These are phyloP conservation scores for Fusarium penzigii DNA, from an alignment of 2,329 filamentous ascomycete species.

Conservation along the genomic window DNA sequence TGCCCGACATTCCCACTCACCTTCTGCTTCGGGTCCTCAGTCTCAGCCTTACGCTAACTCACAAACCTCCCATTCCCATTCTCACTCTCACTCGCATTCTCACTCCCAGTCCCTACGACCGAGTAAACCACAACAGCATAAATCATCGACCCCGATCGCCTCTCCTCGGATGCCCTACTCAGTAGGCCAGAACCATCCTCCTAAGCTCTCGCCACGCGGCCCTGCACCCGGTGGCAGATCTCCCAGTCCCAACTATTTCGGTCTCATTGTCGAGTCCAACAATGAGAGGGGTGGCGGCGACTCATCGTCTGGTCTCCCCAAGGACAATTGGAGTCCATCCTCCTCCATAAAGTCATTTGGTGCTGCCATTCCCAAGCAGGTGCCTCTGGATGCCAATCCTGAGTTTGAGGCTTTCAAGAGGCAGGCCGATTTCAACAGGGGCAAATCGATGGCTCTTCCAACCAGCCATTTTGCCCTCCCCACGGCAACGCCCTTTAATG, in stretches of 20 bases:
- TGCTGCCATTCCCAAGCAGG: slow-evolving; percentile 66
- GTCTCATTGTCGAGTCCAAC: slow-evolving; percentile 65
- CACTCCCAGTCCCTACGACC: slow-evolving; percentile 46
- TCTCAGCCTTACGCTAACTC: slow-evolving; percentile 34
- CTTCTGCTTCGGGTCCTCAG: slow-evolving; percentile 34
- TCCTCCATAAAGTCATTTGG: slow-evolving; percentile 71
- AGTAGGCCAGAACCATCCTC: slow-evolving; percentile 55
- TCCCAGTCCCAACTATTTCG: slow-evolving; percentile 85
- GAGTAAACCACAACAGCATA: slow-evolving; percentile 38
- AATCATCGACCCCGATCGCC: slow-evolving; percentile 51
- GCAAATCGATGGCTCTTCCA: slow-evolving; percentile 47
- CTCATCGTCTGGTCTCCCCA: slow-evolving; percentile 64
- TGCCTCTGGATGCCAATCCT: slow-evolving; percentile 73
- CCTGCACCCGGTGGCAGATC: slow-evolving; percentile 44
- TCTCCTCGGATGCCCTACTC: slow-evolving; percentile 56
- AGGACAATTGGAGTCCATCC: slow-evolving; percentile 74
- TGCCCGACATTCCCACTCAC: slow-evolving; percentile 40
- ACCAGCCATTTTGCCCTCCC: slow-evolving; percentile 46
- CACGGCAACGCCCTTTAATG: slow-evolving; percentile 23
- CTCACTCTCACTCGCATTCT: slow-evolving; percentile 40
- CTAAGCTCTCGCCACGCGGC: slow-evolving; percentile 48
- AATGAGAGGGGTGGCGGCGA: slow-evolving; percentile 65
- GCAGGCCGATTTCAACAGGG: slow-evolving; percentile 67
- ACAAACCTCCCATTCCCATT: slow-evolving; percentile 41
- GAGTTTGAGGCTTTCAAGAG: slow-evolving; percentile 80